Percentiles rank a stretch among this genome's conserved stretches.
Evolutionary conservation across 2,329 filamentous ascomycete genomes (phyloP).

Genomic region (Ophiobolus disseminans): DNA sequence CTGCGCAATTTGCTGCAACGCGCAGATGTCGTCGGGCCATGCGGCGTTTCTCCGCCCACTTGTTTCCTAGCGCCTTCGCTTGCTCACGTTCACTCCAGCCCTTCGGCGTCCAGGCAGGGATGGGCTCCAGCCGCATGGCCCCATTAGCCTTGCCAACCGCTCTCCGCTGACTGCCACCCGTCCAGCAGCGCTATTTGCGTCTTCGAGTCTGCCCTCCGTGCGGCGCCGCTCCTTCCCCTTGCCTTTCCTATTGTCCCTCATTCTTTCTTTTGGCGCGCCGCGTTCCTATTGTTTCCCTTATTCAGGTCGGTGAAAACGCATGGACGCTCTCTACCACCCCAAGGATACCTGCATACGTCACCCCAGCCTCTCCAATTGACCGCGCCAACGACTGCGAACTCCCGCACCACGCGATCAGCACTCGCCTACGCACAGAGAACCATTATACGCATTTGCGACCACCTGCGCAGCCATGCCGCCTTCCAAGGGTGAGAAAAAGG

Average conservation of each 20-base stretch:
- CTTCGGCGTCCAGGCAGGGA: constrained; percentile 14
- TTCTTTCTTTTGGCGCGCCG: constrained; percentile 20
- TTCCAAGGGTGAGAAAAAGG: constrained; percentile 62
- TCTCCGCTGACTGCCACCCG: constrained; percentile 17
- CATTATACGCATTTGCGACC: not conserved
- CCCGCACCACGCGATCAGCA: constrained; percentile 8
- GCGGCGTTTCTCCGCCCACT: constrained; percentile 8
- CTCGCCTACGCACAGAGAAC: not conserved
- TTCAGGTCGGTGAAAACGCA: constrained; percentile 25
- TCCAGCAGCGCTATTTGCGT: constrained; percentile 27
- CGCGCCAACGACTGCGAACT: not conserved
- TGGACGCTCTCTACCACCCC: constrained; percentile 15
- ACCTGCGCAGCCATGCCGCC: constrained; percentile 50
- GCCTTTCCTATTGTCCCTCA: constrained; percentile 22
- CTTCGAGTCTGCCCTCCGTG: constrained; percentile 24
- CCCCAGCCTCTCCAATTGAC: constrained; percentile 29
- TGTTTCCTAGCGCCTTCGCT: constrained; percentile 9
- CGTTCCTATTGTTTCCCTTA: constrained; percentile 15
- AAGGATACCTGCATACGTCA: constrained; percentile 32
- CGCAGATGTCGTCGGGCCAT: constrained; percentile 23
- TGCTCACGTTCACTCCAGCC: constrained; percentile 14
- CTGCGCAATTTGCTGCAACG: constrained; percentile 11
- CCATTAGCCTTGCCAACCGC: constrained; percentile 20
- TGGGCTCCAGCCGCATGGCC: constrained; percentile 11
- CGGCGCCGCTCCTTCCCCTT: constrained; percentile 37